These are phyloP conservation scores for Williopsis jadinii DNA, from an alignment of 1,139 yeast species.

Conservation along the genomic window DNA sequence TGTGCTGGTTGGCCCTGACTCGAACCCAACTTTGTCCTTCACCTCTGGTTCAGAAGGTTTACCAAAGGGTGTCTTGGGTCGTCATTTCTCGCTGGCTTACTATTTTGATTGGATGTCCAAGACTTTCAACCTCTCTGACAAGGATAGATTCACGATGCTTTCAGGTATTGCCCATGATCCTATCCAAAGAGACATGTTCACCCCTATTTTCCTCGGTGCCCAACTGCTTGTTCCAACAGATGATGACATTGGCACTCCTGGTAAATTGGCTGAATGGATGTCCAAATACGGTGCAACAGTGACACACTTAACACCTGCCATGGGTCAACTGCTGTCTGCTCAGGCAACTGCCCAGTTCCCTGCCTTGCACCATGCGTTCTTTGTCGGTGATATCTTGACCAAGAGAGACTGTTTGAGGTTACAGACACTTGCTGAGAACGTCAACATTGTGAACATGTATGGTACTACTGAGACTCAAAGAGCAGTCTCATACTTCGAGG, in stretches of 20 bases:
- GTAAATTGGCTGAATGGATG: slow-evolving; percentile 97
- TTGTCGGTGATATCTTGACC: slow-evolving; percentile 95
- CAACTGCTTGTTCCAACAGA: slow-evolving; percentile 87
- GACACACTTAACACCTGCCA: slow-evolving; percentile 97
- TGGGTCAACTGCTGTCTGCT: slow-evolving; percentile 96
- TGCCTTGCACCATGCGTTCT: slow-evolving; percentile 87
- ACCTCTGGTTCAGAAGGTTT: slow-evolving; percentile 99
- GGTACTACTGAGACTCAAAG: slow-evolving; percentile 99
- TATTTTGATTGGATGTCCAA: slow-evolving; percentile 98
- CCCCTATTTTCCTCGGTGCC: slow-evolving; percentile 95
- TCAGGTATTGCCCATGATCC: slow-evolving; percentile 99
- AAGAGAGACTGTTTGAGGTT: slow-evolving; percentile 92
- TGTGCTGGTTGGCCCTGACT: slow-evolving; percentile 95
- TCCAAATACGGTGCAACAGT: slow-evolving; percentile 84
- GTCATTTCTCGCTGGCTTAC: slow-evolving; percentile 94
- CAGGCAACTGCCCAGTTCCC: slow-evolving; percentile 93
- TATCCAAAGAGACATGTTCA: slow-evolving; percentile 97
- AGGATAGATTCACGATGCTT: slow-evolving; percentile 92
- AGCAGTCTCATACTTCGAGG: slow-evolving; percentile 90
- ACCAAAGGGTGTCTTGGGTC: slow-evolving; percentile 97
- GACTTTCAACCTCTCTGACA: slow-evolving; percentile 66
- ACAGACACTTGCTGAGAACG: slow-evolving; percentile 87
- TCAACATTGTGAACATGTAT: slow-evolving; percentile 91
- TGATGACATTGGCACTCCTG: slow-evolving; percentile 98
- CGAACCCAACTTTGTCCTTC: slow-evolving; percentile 92